Evolutionary conservation across 2,329 filamentous ascomycete genomes (phyloP).

Genomic region (Colletotrichum karsti): DNA sequence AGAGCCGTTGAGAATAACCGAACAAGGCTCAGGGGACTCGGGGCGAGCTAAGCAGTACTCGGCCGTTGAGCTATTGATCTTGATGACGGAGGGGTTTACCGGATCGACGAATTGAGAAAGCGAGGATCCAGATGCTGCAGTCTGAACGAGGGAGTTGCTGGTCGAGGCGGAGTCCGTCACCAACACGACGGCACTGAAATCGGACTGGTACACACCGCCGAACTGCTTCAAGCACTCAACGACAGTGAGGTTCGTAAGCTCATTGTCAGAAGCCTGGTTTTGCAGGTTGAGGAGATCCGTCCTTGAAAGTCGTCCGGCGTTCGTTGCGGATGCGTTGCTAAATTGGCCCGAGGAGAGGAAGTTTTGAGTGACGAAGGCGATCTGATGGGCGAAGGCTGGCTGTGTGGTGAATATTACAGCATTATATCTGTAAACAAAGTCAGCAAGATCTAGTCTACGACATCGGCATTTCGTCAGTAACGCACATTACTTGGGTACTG

Average conservation of each 20-base stretch:
- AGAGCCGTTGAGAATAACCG: slow-evolving; percentile 51
- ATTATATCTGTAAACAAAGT: slow-evolving; percentile 54
- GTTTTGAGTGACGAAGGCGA: slow-evolving; percentile 44
- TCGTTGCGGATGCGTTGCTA: slow-evolving; percentile 42
- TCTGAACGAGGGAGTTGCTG: slow-evolving; percentile 43
- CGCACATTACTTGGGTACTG: slow-evolving; percentile 59
- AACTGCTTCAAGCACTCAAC: slow-evolving; percentile 42
- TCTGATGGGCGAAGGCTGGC: slow-evolving; percentile 40
- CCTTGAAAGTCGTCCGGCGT: slow-evolving; percentile 42
- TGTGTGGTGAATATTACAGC: slow-evolving; percentile 55
- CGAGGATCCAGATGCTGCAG: slow-evolving; percentile 35
- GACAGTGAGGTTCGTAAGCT: slow-evolving; percentile 41
- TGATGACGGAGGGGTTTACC: slow-evolving; percentile 18
- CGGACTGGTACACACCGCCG: slow-evolving; percentile 38
- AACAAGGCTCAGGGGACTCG: slow-evolving; percentile 41
- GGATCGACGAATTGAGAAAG: slow-evolving; percentile 27
- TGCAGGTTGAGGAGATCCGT: slow-evolving; percentile 46
- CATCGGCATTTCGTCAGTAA: not conserved
- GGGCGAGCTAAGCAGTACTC: slow-evolving; percentile 22
- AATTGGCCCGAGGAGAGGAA: slow-evolving; percentile 48
- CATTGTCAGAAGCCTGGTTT: slow-evolving; percentile 36
- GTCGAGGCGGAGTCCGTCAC: slow-evolving; percentile 37
- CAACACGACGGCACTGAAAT: slow-evolving; percentile 44
- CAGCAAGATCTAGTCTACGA: slow-evolving; percentile 22
- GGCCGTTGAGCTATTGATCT: slow-evolving; percentile 32